Conservation (phyloP, 768 basidiomycete genomes). For the Cystofilobasidium bisporidii region DNA sequence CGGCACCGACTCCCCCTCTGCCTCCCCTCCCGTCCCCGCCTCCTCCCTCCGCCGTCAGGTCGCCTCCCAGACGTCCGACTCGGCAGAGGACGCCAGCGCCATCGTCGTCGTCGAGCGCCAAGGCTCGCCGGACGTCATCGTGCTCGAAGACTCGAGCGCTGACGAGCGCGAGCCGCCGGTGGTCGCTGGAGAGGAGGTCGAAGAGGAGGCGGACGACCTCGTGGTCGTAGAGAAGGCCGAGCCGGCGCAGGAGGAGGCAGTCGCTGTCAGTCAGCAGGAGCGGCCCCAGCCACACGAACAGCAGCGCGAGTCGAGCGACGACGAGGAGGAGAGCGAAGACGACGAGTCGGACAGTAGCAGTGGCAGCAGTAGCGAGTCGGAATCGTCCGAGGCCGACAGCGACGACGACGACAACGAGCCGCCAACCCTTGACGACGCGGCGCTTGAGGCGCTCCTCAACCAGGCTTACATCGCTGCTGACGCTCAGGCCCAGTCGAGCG, state of each 20-base stretch:
- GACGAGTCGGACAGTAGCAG: background rate
- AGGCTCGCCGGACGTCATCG: background rate
- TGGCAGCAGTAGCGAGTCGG: no score
- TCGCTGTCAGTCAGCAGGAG: background rate
- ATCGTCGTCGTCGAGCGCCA: background rate
- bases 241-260: background rate
- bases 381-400: no score
- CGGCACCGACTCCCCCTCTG: slow-evolving; percentile 1
- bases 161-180: background rate
- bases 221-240: background rate
- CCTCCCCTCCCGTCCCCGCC: background rate
- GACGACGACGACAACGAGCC: slow-evolving; percentile 2
- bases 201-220: background rate
- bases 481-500: background rate
- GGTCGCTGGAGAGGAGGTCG: background rate
- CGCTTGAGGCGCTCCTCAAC: slow-evolving; percentile 9
- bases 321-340: background rate
- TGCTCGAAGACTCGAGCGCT: background rate
- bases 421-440: slow-evolving; percentile 9
- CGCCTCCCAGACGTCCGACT: background rate
- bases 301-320: background rate
- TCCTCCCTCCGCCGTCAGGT: background rate
- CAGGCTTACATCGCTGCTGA: slow-evolving; percentile 21
- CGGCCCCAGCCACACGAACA: no score
- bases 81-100: background rate